Evolutionary conservation across 345 rosid species (phyloP), one percentile per base, ranked within the genome.

Genomic region (Toxicodendron radicans): DNA sequence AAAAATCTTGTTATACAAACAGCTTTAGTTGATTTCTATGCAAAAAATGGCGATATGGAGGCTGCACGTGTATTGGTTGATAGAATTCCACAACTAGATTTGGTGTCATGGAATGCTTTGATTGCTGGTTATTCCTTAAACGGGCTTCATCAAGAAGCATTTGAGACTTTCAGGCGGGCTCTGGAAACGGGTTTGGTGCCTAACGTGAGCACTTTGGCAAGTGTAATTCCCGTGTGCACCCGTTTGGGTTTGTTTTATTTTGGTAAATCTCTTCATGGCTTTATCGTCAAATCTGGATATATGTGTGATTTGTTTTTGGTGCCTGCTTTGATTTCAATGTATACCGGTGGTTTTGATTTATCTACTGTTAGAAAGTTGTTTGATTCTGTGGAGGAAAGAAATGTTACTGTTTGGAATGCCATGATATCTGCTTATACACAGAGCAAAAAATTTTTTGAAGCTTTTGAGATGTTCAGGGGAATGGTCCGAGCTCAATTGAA

Each of bases 81-180:
- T 61, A 62, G 56, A 70, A 87, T 80, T 43, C 74, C 73, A 0
- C 71, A 78, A 64, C 81, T 82, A 56, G 88, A 87, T 71, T 64
- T 85, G 75, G 86, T 87, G 63, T 81, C 85, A n/a, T 87, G 86
- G 86, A 87, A 85, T 81, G 87, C 87, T 30, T 73, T 87, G 53
- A 77, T 85, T 73, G 85, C 88, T 3, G 85, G 84, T 43, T 83
- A 82, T 72, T 82, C 83, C 78, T 80, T 76, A 61, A 82, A 76
- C 58, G 83, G 85, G 63, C 48, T 66, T 48, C 78, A 75, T 79
- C 45, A 52, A 17, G 72, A 60, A 60, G 87, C 88, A 27, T 53
- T 85, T 27, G 79, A 77, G 66, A 70, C 75, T 60, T 83, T 87
- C 23, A 59, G 32, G 77, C 11, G 68, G 63, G 78, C 83, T 76